Conservation (phyloP, 192 early-diverging fungal species). For the Coemansia biformis region DNA sequence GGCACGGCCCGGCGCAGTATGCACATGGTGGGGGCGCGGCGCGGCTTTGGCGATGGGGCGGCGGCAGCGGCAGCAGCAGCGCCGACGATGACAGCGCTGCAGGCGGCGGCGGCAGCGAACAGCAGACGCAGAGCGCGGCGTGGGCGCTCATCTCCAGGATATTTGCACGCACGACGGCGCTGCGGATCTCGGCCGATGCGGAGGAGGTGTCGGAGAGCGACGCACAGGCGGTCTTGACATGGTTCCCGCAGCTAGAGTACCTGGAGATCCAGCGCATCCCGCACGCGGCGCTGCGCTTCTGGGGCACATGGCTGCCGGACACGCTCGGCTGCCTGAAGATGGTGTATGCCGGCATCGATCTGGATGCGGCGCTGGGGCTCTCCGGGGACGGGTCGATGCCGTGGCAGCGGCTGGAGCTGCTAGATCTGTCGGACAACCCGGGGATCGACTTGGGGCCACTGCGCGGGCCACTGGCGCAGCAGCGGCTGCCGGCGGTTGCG, state of each 20-base stretch:
- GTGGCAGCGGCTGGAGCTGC: constrained; percentile 31
- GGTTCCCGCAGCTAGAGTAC: constrained; percentile 46
- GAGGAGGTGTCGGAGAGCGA: constrained; percentile 39
- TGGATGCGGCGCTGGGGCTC: constrained; percentile 9
- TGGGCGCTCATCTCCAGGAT: constrained; percentile 38
- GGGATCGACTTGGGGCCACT: constrained; percentile 29
- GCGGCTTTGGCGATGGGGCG: constrained; percentile 13
- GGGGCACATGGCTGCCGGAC: constrained; percentile 26
- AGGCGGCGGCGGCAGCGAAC: constrained; percentile 6
- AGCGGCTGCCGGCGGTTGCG: constrained; percentile 13
- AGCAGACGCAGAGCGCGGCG: constrained; percentile 20
- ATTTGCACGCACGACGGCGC: constrained; percentile 41
- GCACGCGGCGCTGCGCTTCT: constrained; percentile 30
- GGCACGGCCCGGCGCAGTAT: too few species aligned
- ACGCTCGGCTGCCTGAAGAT: constrained; percentile 19
- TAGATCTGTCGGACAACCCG: constrained; percentile 37
- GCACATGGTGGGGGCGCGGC: not conserved
- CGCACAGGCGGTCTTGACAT: constrained; percentile 41
- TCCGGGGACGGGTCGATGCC: not conserved
- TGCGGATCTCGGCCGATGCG: constrained; percentile 40
- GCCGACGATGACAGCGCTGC: too few species aligned
- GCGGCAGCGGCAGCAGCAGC: not conserved
- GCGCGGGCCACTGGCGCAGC: constrained; percentile 7
- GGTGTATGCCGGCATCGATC: constrained; percentile 32
- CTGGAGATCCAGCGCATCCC: constrained; percentile 43